Percentiles rank a stretch among this genome's conserved stretches.
phyloP scores from a whole-genome alignment of 345 rosid genomes.

The Eucalyptus regnans region DNA sequence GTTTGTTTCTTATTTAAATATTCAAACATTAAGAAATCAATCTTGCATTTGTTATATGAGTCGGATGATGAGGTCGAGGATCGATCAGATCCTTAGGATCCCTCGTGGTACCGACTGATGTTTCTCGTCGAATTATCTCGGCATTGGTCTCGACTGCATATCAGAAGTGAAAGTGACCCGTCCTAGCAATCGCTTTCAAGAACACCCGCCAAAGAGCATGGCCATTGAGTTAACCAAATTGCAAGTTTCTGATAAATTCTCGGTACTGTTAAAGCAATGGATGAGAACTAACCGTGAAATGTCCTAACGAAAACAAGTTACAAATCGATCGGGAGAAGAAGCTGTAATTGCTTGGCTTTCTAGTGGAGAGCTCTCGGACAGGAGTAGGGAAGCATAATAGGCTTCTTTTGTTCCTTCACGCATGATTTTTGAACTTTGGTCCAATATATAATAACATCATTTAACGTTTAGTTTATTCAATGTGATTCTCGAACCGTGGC shows the following conservation, averaged over 20 bases:
- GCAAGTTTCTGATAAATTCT: background rate
- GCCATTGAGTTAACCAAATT: background rate
- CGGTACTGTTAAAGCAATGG: background rate
- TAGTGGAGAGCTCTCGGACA: background rate
- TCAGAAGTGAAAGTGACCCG: background rate
- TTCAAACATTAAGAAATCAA: background rate
- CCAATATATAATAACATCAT: fast-evolving
- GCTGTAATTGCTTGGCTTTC: background rate
- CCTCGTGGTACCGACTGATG: background rate
- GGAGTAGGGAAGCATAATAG: background rate
- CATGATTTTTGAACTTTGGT: no score
- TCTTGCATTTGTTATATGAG: background rate
- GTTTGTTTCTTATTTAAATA: no score
- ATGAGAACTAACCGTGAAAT: background rate
- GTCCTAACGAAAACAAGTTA: background rate
- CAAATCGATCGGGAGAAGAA: background rate
- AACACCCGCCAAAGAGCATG: background rate
- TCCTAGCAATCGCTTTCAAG: background rate
- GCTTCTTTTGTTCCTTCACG: background rate
- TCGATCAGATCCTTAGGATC: background rate
- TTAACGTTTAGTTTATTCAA: no score
- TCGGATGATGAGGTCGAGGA: background rate
- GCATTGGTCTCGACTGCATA: background rate
- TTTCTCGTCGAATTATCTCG: background rate
- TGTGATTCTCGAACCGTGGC: no score